These are phyloP conservation scores for Pholiota adiposa DNA, from an alignment of 1,284 basidiomycete species.

Conservation along the genomic window DNA sequence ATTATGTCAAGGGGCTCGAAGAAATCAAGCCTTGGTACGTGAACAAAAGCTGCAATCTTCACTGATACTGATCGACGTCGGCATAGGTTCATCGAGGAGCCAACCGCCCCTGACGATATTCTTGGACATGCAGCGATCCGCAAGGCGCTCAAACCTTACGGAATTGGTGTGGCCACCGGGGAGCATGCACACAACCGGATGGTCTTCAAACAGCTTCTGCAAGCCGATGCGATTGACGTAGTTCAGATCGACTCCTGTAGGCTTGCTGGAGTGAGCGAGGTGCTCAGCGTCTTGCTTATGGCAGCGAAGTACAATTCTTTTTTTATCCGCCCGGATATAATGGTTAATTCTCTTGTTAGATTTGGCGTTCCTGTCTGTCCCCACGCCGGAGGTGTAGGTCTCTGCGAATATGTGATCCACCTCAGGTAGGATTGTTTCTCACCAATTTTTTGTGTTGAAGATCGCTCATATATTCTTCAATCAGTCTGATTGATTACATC, in stretches of 20 bases:
- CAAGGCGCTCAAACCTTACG: conserved; percentile 78
- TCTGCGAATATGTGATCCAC: conserved; percentile 94
- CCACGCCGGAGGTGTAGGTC: conserved; percentile 93
- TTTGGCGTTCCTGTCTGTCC: conserved; percentile 90
- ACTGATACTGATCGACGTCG: background rate
- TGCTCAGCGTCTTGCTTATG: conserved; percentile 92
- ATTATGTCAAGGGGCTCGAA: conserved; percentile 84
- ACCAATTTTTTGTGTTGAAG: background rate
- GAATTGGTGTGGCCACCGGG: conserved; percentile 94
- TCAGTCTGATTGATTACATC: conserved; percentile 91
- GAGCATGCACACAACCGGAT: conserved; percentile 97
- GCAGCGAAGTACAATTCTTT: conserved; percentile 72
- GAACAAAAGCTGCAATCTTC: background rate
- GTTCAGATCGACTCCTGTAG: conserved; percentile 96
- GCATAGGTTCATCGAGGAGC: conserved; percentile 91
- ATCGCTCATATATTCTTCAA: background rate
- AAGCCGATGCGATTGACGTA: conserved; percentile 94
- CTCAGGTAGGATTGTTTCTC: conserved; percentile 50
- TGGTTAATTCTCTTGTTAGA: conserved; percentile 35
- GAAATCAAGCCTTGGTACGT: conserved; percentile 88
- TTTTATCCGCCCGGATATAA: background rate
- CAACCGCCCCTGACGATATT: conserved; percentile 91
- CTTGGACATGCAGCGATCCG: conserved; percentile 86
- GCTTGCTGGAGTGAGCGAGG: conserved; percentile 91
- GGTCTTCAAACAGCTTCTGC: conserved; percentile 96